Conservation (phyloP, 768 basidiomycete genomes). For the Pleurotus sapidus region DNA sequence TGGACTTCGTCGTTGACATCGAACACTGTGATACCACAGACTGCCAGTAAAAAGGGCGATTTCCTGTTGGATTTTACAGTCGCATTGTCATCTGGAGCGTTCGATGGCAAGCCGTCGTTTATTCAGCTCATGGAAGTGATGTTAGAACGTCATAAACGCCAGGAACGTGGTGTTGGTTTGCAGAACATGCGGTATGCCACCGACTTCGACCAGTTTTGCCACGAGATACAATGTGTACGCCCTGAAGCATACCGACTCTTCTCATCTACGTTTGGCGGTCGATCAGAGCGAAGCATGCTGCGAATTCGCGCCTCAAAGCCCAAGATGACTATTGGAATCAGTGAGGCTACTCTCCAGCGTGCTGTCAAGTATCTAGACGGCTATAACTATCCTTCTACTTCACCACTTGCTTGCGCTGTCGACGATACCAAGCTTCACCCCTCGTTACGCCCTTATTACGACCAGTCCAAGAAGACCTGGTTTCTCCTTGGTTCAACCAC, state of each 20-base stretch:
- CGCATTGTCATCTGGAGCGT: background rate
- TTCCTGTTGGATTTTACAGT: background rate
- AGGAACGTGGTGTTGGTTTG: background rate
- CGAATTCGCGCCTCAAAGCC: background rate
- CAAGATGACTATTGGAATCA: background rate
- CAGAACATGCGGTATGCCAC: background rate
- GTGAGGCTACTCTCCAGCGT: background rate
- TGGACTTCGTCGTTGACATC: background rate
- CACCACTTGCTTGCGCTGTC: background rate
- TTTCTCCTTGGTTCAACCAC: background rate
- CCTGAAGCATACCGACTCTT: background rate
- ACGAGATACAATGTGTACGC: background rate
- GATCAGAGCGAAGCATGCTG: background rate
- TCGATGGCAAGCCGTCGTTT: background rate
- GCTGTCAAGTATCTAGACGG: background rate
- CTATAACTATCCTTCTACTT: background rate
- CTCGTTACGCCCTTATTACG: background rate
- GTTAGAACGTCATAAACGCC: background rate
- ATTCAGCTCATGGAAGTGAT: background rate
- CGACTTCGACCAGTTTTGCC: background rate
- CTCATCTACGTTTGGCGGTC: background rate
- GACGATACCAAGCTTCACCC: background rate
- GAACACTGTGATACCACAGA: background rate
- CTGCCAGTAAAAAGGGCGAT: background rate
- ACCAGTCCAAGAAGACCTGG: background rate